These are phyloP conservation scores for Odontarrhena argentea DNA, from an alignment of 345 rosid species.

Conservation along the genomic window DNA sequence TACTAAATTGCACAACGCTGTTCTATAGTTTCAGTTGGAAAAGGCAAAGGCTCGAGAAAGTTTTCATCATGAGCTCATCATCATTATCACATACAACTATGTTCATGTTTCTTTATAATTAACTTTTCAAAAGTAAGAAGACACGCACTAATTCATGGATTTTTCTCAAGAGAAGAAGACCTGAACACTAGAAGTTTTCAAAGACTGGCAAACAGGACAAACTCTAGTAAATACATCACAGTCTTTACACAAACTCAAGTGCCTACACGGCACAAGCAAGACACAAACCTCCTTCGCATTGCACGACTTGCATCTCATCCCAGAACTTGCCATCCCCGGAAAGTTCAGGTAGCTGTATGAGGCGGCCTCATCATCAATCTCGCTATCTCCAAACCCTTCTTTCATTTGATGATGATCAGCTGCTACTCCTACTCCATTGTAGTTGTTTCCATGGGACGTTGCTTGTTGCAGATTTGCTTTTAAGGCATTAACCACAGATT, in stretches of 20 bases:
- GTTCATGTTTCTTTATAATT: conserved; percentile 29
- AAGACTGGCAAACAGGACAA: conserved; percentile 82
- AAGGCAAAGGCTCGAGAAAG: not conserved
- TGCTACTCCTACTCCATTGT: conserved; percentile 4
- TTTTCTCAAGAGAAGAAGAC: conserved; percentile 46
- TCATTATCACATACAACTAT: conserved; percentile 19
- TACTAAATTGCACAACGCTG: not conserved
- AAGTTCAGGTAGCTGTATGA: conserved; percentile 59
- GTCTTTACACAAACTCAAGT: conserved; percentile 79
- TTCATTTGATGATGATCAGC: conserved; percentile 60
- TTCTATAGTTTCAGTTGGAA: not conserved
- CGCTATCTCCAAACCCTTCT: conserved; percentile 92
- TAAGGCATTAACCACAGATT: conserved; percentile 66
- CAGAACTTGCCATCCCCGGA: conserved; percentile 40
- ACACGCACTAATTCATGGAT: conserved; percentile 2
- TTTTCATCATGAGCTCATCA: conserved; percentile 5
- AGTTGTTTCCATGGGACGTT: conserved; percentile 58
- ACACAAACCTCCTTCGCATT: conserved; percentile 63
- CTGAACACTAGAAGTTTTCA: conserved; percentile 61
- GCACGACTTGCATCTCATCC: conserved; percentile 68
- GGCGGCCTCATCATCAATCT: conserved; percentile 74
- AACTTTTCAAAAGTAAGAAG: conserved; percentile 15
- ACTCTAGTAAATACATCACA: conserved; percentile 58
- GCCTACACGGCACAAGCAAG: conserved; percentile 85
- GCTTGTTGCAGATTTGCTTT: conserved; percentile 76